These are phyloP conservation scores for Hansenula anomala DNA, from an alignment of 1,139 yeast species.

Conservation along the genomic window DNA sequence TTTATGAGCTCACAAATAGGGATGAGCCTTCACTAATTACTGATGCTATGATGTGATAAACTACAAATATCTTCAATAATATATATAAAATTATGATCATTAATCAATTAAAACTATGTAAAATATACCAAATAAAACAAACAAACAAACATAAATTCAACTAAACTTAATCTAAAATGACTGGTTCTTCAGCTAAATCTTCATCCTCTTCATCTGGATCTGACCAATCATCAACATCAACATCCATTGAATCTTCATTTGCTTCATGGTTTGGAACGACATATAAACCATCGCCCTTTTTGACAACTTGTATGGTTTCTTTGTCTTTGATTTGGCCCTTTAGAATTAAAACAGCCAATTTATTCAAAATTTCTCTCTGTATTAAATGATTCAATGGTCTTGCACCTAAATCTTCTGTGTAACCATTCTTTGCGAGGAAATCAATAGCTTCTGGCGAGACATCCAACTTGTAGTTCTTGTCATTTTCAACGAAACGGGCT, in stretches of 20 bases:
- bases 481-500: slow-evolving; percentile 76
- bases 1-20: not conserved
- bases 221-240: slow-evolving; percentile 34
- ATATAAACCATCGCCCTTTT: slow-evolving; percentile 58
- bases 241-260: slow-evolving; percentile 45
- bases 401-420: slow-evolving; percentile 93
- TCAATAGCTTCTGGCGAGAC: slow-evolving; percentile 73
- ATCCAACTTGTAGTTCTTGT: slow-evolving; percentile 67
- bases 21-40: not conserved
- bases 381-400: slow-evolving; percentile 94
- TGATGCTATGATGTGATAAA: not conserved
- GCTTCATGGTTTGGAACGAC: slow-evolving; percentile 84
- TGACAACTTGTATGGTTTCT: slow-evolving; percentile 67
- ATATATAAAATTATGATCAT: too few species aligned
- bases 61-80: too few species aligned
- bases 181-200: slow-evolving; percentile 3
- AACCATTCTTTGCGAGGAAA: slow-evolving; percentile 79
- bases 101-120: not conserved
- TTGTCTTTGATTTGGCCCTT: slow-evolving; percentile 86
- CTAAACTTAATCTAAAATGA: not conserved
- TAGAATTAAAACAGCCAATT: slow-evolving; percentile 80
- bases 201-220: slow-evolving; percentile 23
- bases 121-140: not conserved
- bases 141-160: not conserved
- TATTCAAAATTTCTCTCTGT: slow-evolving; percentile 82